Conservation (phyloP, 2,329 filamentous ascomycete species). For the Calonectria hawksworthii region DNA sequence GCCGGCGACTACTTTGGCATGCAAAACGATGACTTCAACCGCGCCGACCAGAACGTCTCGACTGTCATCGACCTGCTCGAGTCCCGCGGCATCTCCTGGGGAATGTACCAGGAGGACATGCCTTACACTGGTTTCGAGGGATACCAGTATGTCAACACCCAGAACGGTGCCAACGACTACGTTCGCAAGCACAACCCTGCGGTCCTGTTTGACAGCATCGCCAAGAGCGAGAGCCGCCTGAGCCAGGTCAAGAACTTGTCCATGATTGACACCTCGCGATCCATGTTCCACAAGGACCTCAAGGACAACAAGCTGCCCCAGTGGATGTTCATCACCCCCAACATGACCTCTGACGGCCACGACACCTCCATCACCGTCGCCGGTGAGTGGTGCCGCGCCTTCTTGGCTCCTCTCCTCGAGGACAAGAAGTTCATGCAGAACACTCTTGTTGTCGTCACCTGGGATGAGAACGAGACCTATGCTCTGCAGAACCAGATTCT, state of each 20-base stretch:
- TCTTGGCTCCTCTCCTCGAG: conserved; percentile 78
- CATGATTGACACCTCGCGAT: conserved; percentile 56
- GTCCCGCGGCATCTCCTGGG: conserved; percentile 75
- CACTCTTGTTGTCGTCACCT: conserved; percentile 82
- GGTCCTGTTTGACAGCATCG: conserved; percentile 76
- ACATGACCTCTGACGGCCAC: conserved; percentile 84
- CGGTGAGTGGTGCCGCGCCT: conserved; percentile 76
- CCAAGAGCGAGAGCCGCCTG: conserved; percentile 70
- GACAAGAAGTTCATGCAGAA: conserved; percentile 81
- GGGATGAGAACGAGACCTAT: conserved; percentile 84
- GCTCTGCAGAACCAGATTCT: conserved; percentile 76
- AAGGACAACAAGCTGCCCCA: conserved; percentile 75
- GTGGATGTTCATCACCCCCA: conserved; percentile 79
- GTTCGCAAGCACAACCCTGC: conserved; percentile 85
- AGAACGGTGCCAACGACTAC: conserved; percentile 79
- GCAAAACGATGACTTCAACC: conserved; percentile 69
- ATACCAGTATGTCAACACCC: conserved; percentile 71
- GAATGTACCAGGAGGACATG: conserved; percentile 82
- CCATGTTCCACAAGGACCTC: conserved; percentile 77
- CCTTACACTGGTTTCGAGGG: conserved; percentile 83
- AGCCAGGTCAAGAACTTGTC: conserved; percentile 80
- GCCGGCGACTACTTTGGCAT: conserved; percentile 76
- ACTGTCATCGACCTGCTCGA: conserved; percentile 79
- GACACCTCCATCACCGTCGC: conserved; percentile 79
- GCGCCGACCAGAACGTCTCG: conserved; percentile 71